These are phyloP conservation scores for Chaetomiaceae sp. DNA, from an alignment of 2,329 filamentous ascomycete species.

Conservation along the genomic window DNA sequence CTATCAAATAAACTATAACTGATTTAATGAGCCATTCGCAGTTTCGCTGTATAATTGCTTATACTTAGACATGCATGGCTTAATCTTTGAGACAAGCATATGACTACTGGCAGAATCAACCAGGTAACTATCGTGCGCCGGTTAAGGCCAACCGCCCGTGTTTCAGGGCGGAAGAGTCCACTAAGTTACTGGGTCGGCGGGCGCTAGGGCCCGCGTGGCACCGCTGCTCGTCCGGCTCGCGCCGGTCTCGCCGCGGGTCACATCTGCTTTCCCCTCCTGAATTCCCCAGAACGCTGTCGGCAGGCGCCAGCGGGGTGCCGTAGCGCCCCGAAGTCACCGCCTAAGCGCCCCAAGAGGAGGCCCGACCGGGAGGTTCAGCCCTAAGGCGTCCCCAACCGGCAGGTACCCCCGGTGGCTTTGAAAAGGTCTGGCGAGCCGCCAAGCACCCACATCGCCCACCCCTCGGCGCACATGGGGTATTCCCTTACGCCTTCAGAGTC, in stretches of 20 bases:
- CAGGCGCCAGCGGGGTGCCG: neutral
- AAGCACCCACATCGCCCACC: slow-evolving; percentile 2
- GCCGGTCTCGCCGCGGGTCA: neutral
- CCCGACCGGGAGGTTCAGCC: slow-evolving; percentile 2
- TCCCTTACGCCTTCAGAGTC: slow-evolving; percentile 1
- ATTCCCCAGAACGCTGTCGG: neutral
- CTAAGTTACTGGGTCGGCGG: neutral
- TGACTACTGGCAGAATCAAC: neutral
- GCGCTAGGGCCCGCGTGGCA: neutral
- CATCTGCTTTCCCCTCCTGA: neutral
- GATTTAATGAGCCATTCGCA: neutral
- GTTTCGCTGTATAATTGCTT: neutral
- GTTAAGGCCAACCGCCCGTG: neutral
- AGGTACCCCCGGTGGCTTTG: slow-evolving; percentile 1
- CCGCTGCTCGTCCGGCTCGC: neutral
- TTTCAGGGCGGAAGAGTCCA: neutral
- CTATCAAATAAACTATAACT: neutral
- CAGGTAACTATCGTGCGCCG: neutral
- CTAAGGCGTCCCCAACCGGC: neutral
- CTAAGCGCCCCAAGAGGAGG: neutral
- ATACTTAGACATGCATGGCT: neutral
- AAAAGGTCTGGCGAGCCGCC: neutral
- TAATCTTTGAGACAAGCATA: neutral
- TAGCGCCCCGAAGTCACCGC: neutral
- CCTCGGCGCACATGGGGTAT: neutral